A percentile compares a stretch with the other conserved stretches of the same genome.
These are phyloP conservation scores for Coccinonectria pachysandricola DNA, from an alignment of 2,329 filamentous ascomycete species.

Conservation along the genomic window DNA sequence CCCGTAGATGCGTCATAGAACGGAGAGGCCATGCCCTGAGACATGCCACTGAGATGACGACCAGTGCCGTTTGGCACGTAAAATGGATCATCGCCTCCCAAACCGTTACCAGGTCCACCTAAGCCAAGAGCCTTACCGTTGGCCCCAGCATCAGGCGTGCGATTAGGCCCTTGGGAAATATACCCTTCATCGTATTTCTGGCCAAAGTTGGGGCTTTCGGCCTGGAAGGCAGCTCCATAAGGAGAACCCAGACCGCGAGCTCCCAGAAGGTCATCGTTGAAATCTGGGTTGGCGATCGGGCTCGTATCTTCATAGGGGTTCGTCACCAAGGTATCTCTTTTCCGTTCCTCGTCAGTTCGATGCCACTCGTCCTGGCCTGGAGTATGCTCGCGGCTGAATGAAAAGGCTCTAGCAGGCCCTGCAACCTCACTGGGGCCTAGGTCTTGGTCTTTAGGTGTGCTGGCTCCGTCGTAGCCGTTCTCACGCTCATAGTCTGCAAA, in stretches of 20 bases:
- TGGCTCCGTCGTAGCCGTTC: constrained; percentile 24
- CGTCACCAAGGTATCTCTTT: constrained; percentile 55
- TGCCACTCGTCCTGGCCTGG: constrained; percentile 56
- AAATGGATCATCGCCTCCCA: constrained; percentile 53
- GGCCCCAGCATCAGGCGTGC: constrained; percentile 40
- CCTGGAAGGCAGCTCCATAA: constrained; percentile 37
- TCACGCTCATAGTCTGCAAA: constrained; percentile 19
- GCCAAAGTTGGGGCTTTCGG: constrained; percentile 46
- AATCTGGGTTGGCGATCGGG: constrained; percentile 46
- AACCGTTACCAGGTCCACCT: constrained; percentile 40
- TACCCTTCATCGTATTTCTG: constrained; percentile 78
- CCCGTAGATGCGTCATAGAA: constrained; percentile 86
- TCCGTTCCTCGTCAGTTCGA: constrained; percentile 50
- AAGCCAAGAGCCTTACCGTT: constrained; percentile 48
- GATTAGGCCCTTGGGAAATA: constrained; percentile 61
- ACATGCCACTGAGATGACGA: constrained; percentile 76
- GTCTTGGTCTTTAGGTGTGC: constrained; percentile 22
- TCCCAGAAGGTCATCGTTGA: constrained; percentile 40
- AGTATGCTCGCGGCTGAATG: constrained; percentile 34
- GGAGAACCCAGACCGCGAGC: constrained; percentile 26
- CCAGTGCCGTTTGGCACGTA: constrained; percentile 44
- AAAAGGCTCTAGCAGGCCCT: constrained; percentile 31
- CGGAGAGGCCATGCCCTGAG: constrained; percentile 81
- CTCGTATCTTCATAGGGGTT: constrained; percentile 58
- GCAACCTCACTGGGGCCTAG: constrained; percentile 40